Base-by-base conservation (phyloP, 2,329 filamentous ascomycete species). In the Fusarium sarcochroum region DNA sequence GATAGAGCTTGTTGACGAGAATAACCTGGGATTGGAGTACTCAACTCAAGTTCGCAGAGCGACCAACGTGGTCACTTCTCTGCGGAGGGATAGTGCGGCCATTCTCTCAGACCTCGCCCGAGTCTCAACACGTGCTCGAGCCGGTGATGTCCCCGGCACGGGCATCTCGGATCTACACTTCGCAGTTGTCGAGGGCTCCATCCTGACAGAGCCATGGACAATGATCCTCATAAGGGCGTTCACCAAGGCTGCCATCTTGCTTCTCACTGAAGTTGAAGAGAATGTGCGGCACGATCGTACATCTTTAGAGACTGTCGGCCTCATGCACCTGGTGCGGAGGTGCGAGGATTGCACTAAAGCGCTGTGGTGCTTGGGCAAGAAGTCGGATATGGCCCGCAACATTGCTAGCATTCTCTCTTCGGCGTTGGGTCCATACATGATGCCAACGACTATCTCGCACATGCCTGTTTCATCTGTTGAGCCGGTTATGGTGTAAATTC, bases 151-250 rank as follows among this genome's bases (percentile, higher is more conserved):
- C 32, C 72, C 72, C 6, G 72, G 72, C 8, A 67, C 68, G 6
- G 71, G 72, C 27, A 53, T 69, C 42, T 66, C 69, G 3, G 81
- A 83, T 21, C 85, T 86, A 54, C 86, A 88, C 70, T 83, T 84
- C 57, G 85, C 85, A 1, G 79, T 87, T 23, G 85, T 82, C 41
- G 81, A 87, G 59, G 85, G 84, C 4, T 83, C 86, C 2, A 78
- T 89, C n/a, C 72, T 89, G 56, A 87, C 86, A 1, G 87, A 89
- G 66, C 87, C 87, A 4, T 89, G 87, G 87, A 87, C 86, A 2
- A 82, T 84, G 38, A 82, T 88, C 4, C 75, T 88, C 27, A 83
- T 87, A 42, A 79, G 85, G 25, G 82, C 82, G 0, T 88, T 88
- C 59, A 80, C 83, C 23, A 85, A 82, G 69, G 83, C 85, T 1